Base-by-base conservation (phyloP, 768 basidiomycete species). In the Suillus hirtellus region DNA sequence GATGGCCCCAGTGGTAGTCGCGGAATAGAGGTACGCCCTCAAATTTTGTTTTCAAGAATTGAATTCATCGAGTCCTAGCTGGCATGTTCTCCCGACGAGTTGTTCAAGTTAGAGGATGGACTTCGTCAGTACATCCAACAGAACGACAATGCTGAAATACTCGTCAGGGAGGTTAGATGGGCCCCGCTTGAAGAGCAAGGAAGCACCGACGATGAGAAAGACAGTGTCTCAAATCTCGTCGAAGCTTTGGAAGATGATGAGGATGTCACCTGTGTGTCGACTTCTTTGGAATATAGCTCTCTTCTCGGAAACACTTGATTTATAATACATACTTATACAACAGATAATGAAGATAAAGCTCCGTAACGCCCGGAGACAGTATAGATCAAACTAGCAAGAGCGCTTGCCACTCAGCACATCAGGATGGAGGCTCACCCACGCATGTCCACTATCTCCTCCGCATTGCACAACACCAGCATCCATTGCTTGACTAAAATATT, bases 251-350 rank as follows among this genome's bases (percentile, higher is more conserved):
- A 87, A 71, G 83, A 77, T 27, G 76, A 84, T 63, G 84, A 84
- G 60, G 89, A 89, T 69, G 83, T 82, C 14, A 73, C 84, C 62
- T 80, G 80, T 62, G 84, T 89, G 31, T 88, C 84, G 77, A 87
- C 86, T 52, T 85, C 81, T 31, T 63, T 81, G 60, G 82, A 82
- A 47, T 63, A 66, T 34, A 74, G 71, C 42, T 61, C 50, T 63
- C 59, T 76, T 24, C 60, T 75, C 38, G 72, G 37, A 35, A 53
- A 35, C 12, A 7, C 34, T 65, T 61, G 67, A 67, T 65, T 50
- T 54, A 54, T 58, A 60, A 59, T 70, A 67, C 15, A 42, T 19
- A 59, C 24, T 43, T 9, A 34, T 58, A 59, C 40, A 38, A 31
- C 42, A 19, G 27, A 43, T 38, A 42, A 49, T 49, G 58, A 21